Base-by-base conservation (phyloP, 2,329 filamentous ascomycete genomes). In the Cladophialophora bantiana region DNA sequence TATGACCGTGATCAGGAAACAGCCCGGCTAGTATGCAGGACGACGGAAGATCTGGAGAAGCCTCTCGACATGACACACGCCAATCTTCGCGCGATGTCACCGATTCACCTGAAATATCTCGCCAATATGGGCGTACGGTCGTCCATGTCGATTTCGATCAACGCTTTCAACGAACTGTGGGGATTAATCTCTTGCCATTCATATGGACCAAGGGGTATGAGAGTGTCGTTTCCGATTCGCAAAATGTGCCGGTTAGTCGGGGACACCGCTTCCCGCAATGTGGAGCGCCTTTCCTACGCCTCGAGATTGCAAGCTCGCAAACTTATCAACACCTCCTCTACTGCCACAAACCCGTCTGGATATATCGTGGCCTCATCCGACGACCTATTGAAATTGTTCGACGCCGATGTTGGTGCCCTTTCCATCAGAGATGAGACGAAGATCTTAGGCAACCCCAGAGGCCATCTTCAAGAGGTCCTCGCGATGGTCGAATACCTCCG, bases 61-160 rank as follows among this genome's bases (percentile, higher is more conserved):
- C 92, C 93, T 0, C 78, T 97, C 3, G 92, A 97, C 75, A 88
- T 97, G 77, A 95, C 91, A 1, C 90, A 95, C 73, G 86, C 90
- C 0, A 95, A 96, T 74, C 84, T 96, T 1, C 88, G 93, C 62
- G 93, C 94, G 69, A 96, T 96, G 87, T 96, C 92, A 0, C 93
- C 93, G 0, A 94, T 96, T 50, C 92, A 95, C 74, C 78, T 96
- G 62, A 96, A 96, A 74, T 97, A 96, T 73, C 83, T 97, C 2
- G 85, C 82, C 5, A 93, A 97, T 75, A 97, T 97, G 93, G 90
- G 89, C 7, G 93, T 96, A 0, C 88, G 93, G n/a, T 92, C 92
- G 0, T 96, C 92, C 70, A 97, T 97, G 93, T 96, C 93, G 0
- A 93, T 97, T 68, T 96, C 93, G 0, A 91, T 97, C 74, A 95